Evolutionary conservation across 805 yeast species (phyloP), one percentile per base, ranked within the genome.

Genomic region (Ogataea sp.): DNA sequence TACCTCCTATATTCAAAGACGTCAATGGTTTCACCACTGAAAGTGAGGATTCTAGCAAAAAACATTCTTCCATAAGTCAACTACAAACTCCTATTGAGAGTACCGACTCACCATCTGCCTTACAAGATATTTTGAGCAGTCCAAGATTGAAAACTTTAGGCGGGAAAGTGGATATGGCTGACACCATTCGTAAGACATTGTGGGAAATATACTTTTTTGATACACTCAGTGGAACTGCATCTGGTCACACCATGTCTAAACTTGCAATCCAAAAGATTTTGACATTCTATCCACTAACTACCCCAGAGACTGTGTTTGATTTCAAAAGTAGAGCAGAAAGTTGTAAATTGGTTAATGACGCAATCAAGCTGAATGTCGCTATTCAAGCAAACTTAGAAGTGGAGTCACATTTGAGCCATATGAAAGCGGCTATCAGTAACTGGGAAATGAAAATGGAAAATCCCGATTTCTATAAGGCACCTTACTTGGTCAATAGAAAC

Each of bases 121-220:
- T 46, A 31, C 26, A 41, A 15, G 40, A 40, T 1, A 31, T 55
- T 17, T 38, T 48, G 11, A 27, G 39, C 1, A 26, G 51, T n/a
- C 38, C 41, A 20, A 43, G 64, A 34, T 43, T 52, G 2, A 39
- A 42, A 17, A 26, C 23, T 11, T n/a, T 36, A 5, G 17, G 17
- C 4, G 20, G 17, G 4, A 20, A 11, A n/a, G 34, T 40, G 6
- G 47, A 56, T 8, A 33, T 58, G 9, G 49, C 48, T 27, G 66
- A 65, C 41, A 50, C 60, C 31, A 67, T 67, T 5, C 59, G 78
- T 39, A 57, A 75, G 41, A 61, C 71, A 10, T 65, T 70, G 43
- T 73, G 78, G 78, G 79, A 73, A 40, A 48, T 71, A 6, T 67
- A 68, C 47, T 73, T 71, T 47, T 59, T 73, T 38, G 79, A 73